phyloP scores from a whole-genome alignment of 2,329 filamentous ascomycete species.

The Knufia fluminis region DNA sequence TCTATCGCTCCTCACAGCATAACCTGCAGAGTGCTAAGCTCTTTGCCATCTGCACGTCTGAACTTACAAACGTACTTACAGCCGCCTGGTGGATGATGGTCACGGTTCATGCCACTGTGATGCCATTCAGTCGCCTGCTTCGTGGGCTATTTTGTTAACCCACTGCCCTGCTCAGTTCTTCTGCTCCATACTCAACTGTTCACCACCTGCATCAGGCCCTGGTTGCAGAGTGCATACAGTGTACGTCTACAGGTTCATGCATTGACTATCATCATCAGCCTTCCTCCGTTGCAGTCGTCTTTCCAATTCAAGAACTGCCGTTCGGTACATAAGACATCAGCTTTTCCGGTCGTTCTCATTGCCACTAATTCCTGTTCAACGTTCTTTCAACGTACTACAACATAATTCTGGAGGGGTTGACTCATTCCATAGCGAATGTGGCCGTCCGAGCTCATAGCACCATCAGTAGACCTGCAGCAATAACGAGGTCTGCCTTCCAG shows the following conservation, averaged over 20 bases:
- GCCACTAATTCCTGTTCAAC: neutral
- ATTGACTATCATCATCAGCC: constrained; percentile 1
- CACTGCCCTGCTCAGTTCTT: constrained; percentile 4
- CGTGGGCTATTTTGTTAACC: neutral
- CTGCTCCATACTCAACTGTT: neutral
- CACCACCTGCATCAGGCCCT: constrained; percentile 5
- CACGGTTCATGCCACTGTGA: constrained; percentile 1
- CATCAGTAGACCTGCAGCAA: neutral
- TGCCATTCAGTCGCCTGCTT: constrained; percentile 8
- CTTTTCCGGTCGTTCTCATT: neutral
- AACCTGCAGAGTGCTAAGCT: constrained; percentile 1
- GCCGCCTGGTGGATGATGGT: constrained; percentile 8
- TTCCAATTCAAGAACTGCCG: neutral
- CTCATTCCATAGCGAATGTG: neutral
- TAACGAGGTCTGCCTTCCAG: constrained; percentile 7
- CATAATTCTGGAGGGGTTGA: neutral
- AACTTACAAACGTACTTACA: constrained; percentile 2
- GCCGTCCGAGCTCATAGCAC: neutral
- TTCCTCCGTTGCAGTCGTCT: neutral
- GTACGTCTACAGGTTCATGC: constrained; percentile 4
- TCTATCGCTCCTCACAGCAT: neutral
- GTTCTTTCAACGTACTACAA: neutral
- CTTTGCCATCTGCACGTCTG: constrained; percentile 3
- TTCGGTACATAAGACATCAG: constrained; percentile 1
- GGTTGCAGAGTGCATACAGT: constrained; percentile 9